Evolutionary conservation across 2,329 filamentous ascomycete genomes (phyloP), one percentile per base, ranked within the genome.

Genomic region (Ophiocordyceps robertsii): DNA sequence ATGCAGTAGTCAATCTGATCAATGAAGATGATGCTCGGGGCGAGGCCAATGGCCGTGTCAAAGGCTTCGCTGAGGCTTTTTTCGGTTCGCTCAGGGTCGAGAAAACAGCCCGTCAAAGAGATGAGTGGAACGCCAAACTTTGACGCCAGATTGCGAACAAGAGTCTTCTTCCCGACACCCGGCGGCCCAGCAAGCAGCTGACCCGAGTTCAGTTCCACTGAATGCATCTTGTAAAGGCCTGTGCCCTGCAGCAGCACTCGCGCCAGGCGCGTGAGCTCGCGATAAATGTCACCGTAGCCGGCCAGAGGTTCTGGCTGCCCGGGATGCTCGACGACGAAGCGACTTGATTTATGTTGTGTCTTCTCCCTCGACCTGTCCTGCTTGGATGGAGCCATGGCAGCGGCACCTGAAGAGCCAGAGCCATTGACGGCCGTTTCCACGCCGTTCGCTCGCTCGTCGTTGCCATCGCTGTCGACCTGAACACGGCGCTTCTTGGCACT

Each of bases 1-100:
- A 96, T 92, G 4, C 83, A 82, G 44, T 51, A 49, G 60, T 98
- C 89, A 41, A 96, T 85, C 51, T 95, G 83, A 51, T 95, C 88
- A 44, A 96, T 84, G 55, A 95, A 93, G 5, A 98, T 73, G 6
- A 98, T 70, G 54, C 87, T 94, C 0, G 92, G 92, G 0, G 90
- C 89, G 32, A 89, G 72, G 43, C 77, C 75, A 57, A 85, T 86
- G 0, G 92, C 92, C 55, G 92, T 85, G 12, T 96, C 89, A 2
- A 67, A 49, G 2, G 62, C 63, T 19, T 68, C 65, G 3, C 53
- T 51, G 0, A 68, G 44, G 30, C 57, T 62, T 50, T 58, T 65
- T 31, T 61, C 61, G 43, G 65, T 48, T 27, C 62, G 61, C 36
- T 68, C 65, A 0, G 52, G 52, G n/a, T 65, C 62, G 2, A 54